Evolutionary conservation across 1,139 yeast genomes (phyloP).

Genomic region (Sugiyamaella paludigena): DNA sequence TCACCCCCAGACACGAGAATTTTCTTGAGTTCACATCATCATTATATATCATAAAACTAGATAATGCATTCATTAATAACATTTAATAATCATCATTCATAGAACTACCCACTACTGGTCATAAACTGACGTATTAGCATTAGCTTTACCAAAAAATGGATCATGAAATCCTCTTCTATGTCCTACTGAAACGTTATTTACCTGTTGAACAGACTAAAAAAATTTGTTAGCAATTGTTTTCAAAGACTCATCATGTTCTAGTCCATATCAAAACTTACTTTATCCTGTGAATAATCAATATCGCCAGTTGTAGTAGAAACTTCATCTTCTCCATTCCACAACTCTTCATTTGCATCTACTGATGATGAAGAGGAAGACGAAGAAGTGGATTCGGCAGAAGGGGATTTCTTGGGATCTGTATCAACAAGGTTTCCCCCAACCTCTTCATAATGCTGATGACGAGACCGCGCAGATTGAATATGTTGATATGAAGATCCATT

Average conservation of each 20-base stretch:
- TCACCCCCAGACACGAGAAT: too few species aligned
- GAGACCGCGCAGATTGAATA: constrained; percentile 13
- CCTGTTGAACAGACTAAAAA: neutral
- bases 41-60: too few species aligned
- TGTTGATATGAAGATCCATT: constrained; percentile 16
- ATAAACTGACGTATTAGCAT: neutral
- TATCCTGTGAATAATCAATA: constrained; percentile 6
- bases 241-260: neutral
- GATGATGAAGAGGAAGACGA: constrained; percentile 31
- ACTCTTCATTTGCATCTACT: constrained; percentile 27
- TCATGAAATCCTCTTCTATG: constrained; percentile 24
- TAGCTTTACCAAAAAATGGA: constrained; percentile 20
- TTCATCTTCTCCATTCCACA: constrained; percentile 30
- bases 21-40: too few species aligned
- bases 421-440: too few species aligned
- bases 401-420: constrained; percentile 18
- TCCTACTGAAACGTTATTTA: constrained; percentile 1
- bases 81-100: too few species aligned
- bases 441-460: constrained; percentile 14
- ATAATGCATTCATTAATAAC: too few species aligned
- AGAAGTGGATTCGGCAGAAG: constrained; percentile 27
- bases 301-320: constrained; percentile 5
- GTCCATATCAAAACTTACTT: constrained; percentile 8
- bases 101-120: neutral
- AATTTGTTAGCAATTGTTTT: neutral